phyloP scores from a whole-genome alignment of 805 yeast species.

The Candida lessepsii region DNA sequence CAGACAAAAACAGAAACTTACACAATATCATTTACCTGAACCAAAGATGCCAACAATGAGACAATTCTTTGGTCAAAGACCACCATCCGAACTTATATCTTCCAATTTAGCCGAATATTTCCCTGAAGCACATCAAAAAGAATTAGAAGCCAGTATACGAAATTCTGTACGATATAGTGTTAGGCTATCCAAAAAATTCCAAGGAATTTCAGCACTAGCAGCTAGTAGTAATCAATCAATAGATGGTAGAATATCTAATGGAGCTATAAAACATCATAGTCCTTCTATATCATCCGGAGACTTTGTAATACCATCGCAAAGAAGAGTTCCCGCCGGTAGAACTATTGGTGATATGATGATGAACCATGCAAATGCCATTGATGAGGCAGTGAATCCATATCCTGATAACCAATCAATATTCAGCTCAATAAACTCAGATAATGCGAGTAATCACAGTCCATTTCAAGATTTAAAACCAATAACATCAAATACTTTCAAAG shows the following conservation, averaged over 20 bases:
- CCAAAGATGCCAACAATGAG: slow-evolving; percentile 27
- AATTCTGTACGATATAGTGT: slow-evolving; percentile 81
- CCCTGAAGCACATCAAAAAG: slow-evolving; percentile 74
- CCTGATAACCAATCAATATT: slow-evolving; percentile 27
- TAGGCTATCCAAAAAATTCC: slow-evolving; percentile 47
- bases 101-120: slow-evolving; percentile 87
- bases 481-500: slow-evolving; percentile 9
- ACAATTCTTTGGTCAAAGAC: slow-evolving; percentile 80
- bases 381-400: slow-evolving; percentile 34
- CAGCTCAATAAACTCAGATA: slow-evolving; percentile 22
- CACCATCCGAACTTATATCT: slow-evolving; percentile 89
- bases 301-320: slow-evolving; percentile 12
- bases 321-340: slow-evolving; percentile 23
- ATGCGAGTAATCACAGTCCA: slow-evolving; percentile 8
- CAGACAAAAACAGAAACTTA: slow-evolving; percentile 22
- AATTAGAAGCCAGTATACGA: slow-evolving; percentile 74
- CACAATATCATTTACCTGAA: slow-evolving; percentile 26
- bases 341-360: slow-evolving; percentile 67
- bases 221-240: slow-evolving; percentile 17
- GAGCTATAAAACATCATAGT: slow-evolving; percentile 13
- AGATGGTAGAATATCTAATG: slow-evolving; percentile 18
- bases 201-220: slow-evolving; percentile 14
- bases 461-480: slow-evolving; percentile 18
- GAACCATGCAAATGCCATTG: slow-evolving; percentile 55
- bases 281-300: slow-evolving; percentile 18